phyloP scores from a whole-genome alignment of 306 rosid genomes.

The Cotoneaster glaucophyllus region DNA sequence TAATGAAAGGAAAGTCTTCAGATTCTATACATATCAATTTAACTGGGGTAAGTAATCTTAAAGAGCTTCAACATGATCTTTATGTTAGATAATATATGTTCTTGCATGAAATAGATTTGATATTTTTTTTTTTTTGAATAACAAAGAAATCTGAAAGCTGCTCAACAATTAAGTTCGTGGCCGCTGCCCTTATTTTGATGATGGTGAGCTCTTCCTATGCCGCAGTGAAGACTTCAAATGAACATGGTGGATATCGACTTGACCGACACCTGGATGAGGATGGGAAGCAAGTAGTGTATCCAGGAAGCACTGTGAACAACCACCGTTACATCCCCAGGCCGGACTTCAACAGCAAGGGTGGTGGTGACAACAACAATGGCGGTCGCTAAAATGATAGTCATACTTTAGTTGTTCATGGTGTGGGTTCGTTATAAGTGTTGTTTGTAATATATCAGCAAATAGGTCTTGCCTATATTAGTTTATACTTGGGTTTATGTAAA shows the following conservation, averaged over 20 bases:
- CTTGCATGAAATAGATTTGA: too few relatives aligned
- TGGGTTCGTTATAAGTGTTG: not conserved
- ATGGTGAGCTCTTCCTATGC: constrained; percentile 10
- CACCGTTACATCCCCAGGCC: constrained; percentile 32
- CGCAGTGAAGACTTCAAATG: not conserved
- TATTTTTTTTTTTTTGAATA: not conserved
- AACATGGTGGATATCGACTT: not conserved
- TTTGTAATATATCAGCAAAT: not conserved
- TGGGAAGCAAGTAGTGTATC: constrained; percentile 6
- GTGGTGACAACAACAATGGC: constrained; percentile 4
- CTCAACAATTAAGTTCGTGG: constrained; percentile 9
- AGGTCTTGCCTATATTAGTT: too few relatives aligned
- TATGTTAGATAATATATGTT: too few relatives aligned
- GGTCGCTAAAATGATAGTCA: constrained; percentile 1
- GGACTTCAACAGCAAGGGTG: constrained; percentile 27
- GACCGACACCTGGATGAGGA: not conserved
- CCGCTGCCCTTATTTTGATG: constrained; percentile 11
- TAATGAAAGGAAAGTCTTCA: too few relatives aligned
- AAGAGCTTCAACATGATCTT: too few relatives aligned
- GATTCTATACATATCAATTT: too few relatives aligned
- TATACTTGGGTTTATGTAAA: not conserved
- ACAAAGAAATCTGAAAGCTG: not conserved
- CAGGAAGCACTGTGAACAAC: constrained; percentile 11
- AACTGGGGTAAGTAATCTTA: too few relatives aligned
- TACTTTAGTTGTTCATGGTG: not conserved